Conservation (phyloP, 768 basidiomycete species). For the Lyophyllum atratum region DNA sequence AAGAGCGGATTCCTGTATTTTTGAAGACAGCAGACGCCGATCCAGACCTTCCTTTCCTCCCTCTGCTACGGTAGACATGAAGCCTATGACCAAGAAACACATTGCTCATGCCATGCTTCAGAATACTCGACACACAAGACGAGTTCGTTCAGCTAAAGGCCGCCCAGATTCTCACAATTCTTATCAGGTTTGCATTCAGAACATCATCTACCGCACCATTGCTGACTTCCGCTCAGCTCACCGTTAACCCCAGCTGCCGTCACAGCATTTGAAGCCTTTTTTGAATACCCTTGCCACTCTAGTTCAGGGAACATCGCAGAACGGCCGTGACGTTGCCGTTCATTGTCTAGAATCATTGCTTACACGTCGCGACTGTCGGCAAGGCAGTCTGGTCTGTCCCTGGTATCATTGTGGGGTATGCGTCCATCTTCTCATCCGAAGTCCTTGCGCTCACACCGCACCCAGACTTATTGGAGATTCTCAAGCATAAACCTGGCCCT, state of each 20-base stretch:
- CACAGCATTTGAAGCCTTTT: constrained; percentile 60
- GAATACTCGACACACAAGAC: constrained; percentile 82
- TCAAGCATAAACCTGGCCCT: constrained; percentile 79
- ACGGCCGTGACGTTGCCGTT: constrained; percentile 86
- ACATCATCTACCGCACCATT: background rate
- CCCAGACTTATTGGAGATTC: constrained; percentile 77
- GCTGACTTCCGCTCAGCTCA: constrained; percentile 35
- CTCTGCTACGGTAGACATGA: constrained; percentile 65
- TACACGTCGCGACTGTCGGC: constrained; percentile 77
- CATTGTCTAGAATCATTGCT: constrained; percentile 89
- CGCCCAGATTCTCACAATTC: constrained; percentile 83
- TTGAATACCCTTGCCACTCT: constrained; percentile 59
- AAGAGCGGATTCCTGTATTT: constrained; percentile 83
- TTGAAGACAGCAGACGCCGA: constrained; percentile 61
- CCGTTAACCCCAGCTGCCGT: constrained; percentile 49
- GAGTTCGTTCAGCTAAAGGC: constrained; percentile 95
- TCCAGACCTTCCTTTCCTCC: constrained; percentile 77
- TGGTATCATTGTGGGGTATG: constrained; percentile 68
- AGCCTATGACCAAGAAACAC: background rate
- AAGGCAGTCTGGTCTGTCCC: constrained; percentile 79
- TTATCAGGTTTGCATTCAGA: constrained; percentile 64
- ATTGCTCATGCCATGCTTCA: constrained; percentile 30
- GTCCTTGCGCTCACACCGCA: constrained; percentile 1
- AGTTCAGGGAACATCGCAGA: constrained; percentile 57
- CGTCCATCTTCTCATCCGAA: background rate